Evolutionary conservation across 148 eudicot genomes (phyloP), one percentile per base, ranked within the genome.

Genomic region (Persicaria tinctoria): DNA sequence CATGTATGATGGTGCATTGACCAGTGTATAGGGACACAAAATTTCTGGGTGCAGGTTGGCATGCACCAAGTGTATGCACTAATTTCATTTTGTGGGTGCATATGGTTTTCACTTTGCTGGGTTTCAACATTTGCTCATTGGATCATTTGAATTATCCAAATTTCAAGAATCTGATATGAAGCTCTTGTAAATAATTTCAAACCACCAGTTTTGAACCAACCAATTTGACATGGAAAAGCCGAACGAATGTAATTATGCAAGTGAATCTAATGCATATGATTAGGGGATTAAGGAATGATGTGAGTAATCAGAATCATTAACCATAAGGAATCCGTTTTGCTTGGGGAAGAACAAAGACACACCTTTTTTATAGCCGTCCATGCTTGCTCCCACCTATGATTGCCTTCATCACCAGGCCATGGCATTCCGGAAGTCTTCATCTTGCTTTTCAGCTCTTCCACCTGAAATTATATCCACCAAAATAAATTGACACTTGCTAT

Each of bases 341-440:
- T 14, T 44, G 48, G 70, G 46, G 18, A 66, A 38, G 70, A 66
- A 66, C 47, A 66, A 7, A 38, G 55, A 6, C 27, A 17, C 73
- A 94, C 98, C 92, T 87, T 94, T 83, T 92, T 94, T 73, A 94
- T 94, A 56, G 98, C 90, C 79, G 64, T 83, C 98, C 98, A 94
- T 76, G 98, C 98, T 82, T 92, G 96, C 76, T 85, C 92, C 98
- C 98, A 94, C 80, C 97, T 78, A 76, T 85, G 80, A 69, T 80
- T 85, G 82, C 97, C 96, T 85, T 90, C 97, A 82, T 94, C 97
- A 54, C 98, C 98, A 73, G 98, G 97, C 98, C 98, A 94, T 70
- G 98, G 96, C 97, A 94, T 91, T 78, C 89, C 97, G 73, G 97
- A 91, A 78, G 85, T 79, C 80, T 85, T 82, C 98, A 94, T 92